Base-by-base conservation (phyloP, 2,329 filamentous ascomycete genomes). In the Claviceps digitariae region DNA sequence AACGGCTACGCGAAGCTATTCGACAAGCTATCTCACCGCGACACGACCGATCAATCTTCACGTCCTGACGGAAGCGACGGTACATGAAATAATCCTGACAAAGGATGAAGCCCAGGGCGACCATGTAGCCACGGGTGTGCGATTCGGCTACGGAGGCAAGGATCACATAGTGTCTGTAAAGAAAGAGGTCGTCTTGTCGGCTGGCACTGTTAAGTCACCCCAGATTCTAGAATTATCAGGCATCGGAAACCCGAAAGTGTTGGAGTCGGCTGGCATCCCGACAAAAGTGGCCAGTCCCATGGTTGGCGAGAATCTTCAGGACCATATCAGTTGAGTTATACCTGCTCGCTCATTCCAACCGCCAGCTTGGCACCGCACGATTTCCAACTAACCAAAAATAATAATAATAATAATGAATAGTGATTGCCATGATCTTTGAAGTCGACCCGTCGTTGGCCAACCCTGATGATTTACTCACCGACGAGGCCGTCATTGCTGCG, bases 161-260 rank as follows among this genome's bases (percentile, higher is more conserved):
- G 60, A 57, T 63, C 51, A 64, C 2, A 62, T 61, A 5, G 70
- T 74, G 47, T 61, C 65, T 8, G 74, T 69, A 1, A 67, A 57
- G 57, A 73, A 55, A 12, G 81, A 84, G 58, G 72, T 83, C 12
- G 73, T 86, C 40, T 63, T 86, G 2, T 75, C 75, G 4, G 79
- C 79, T 0, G 82, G 82, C 0, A 75, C 72, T 29, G 67, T 78
- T 43, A 74, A 75, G 60, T 81, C 76, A 10, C 82, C 74, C 5
- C 79, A 76, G 63, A 67, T 81, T 17, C 72, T 78, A n/a, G 81
- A 84, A 57, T 67, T 83, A 2, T 83, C 79, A 0, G 81, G 82
- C 0, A 72, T 85, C 41, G 82, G 82, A 4, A 67, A 71, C 47
- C 57, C 59, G 0, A 54, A 61, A 0, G 56, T 75, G 2, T 58